These are phyloP conservation scores for Taiwanofungus camphoratus DNA, from an alignment of 1,284 basidiomycete species.

Conservation along the genomic window DNA sequence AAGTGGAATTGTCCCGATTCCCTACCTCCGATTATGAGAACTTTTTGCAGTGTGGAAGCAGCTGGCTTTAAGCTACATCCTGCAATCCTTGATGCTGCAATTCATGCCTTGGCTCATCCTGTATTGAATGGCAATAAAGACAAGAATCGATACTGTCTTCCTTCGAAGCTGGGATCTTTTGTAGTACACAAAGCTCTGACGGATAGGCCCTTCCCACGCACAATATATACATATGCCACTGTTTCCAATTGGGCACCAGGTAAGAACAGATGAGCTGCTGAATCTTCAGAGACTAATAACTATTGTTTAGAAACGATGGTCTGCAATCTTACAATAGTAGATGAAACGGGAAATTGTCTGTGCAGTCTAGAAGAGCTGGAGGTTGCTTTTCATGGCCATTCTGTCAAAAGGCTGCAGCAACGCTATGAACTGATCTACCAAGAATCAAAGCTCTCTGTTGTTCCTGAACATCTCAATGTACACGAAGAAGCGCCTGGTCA, in stretches of 20 bases:
- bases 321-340: slow-evolving; percentile 15
- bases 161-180: slow-evolving; percentile 19
- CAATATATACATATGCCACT: slow-evolving; percentile 14
- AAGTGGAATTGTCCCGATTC: too few species aligned
- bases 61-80: slow-evolving; percentile 38
- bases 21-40: too few species aligned
- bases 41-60: too few species aligned
- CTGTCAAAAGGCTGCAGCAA: not conserved
- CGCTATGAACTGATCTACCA: not conserved
- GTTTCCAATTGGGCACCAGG: slow-evolving; percentile 24
- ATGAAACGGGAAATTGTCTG: slow-evolving; percentile 12
- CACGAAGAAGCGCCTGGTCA: too few species aligned
- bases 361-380: slow-evolving; percentile 11
- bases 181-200: slow-evolving; percentile 16
- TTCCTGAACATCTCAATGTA: too few species aligned
- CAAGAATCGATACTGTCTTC: slow-evolving; percentile 27
- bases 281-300: not conserved
- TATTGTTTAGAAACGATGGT: slow-evolving; percentile 10
- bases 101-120: slow-evolving; percentile 28
- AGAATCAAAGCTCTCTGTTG: too few species aligned
- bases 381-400: slow-evolving; percentile 4
- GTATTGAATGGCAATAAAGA: slow-evolving; percentile 23
- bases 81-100: slow-evolving; percentile 32
- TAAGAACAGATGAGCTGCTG: slow-evolving; percentile 3
- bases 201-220: slow-evolving; percentile 12